phyloP scores from a whole-genome alignment of 257 asterid species.

The Osmanthus fragrans region DNA sequence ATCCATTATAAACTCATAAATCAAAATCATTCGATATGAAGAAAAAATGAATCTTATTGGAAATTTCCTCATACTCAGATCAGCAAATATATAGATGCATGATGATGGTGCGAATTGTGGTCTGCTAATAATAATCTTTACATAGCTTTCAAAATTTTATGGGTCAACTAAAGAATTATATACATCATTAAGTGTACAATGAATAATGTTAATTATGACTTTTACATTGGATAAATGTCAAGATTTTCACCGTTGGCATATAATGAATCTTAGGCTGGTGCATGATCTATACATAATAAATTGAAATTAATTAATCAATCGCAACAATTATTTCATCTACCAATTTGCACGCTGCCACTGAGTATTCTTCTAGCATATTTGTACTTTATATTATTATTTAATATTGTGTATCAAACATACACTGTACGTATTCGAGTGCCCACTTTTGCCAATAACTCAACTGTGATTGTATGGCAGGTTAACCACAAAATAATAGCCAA shows the following conservation, averaged over 20 bases:
- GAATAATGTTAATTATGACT: neutral
- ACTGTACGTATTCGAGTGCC: no score
- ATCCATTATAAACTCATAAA: no score
- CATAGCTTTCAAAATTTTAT: neutral
- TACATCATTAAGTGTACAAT: neutral
- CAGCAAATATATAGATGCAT: neutral
- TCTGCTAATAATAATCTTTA: neutral
- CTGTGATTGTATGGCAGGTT: no score
- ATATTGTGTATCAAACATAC: no score
- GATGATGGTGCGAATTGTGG: neutral
- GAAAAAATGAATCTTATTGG: neutral
- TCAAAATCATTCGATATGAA: neutral
- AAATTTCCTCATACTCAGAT: neutral
- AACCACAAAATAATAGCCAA: no score
- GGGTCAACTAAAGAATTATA: neutral
- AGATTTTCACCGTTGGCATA: neutral
- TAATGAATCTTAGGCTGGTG: no score
- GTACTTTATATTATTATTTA: no score
- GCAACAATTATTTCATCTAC: neutral
- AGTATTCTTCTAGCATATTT: neutral
- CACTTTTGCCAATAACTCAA: no score
- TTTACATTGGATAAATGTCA: neutral
- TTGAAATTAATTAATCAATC: no score
- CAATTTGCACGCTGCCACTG: neutral
- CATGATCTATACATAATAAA: no score